These are phyloP conservation scores for Plasmodium reichenowi DNA, from an alignment of 169 alveolate genomes.

Conservation along the genomic window DNA sequence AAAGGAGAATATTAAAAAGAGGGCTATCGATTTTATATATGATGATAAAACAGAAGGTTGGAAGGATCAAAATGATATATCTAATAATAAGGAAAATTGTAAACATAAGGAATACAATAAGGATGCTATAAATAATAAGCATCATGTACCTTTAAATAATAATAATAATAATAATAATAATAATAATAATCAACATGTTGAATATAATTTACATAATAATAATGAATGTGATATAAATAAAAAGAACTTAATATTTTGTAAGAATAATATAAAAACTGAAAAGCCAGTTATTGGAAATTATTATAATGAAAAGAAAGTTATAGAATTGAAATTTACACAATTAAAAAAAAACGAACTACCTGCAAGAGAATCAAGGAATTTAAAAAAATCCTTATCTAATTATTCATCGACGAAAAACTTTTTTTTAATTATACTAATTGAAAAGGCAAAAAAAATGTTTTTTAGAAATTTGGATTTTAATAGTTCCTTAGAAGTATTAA, in stretches of 20 bases:
- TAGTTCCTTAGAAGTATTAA: conserved; percentile 44
- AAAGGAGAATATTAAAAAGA: conserved; percentile 33
- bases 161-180: neutral
- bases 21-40: conserved; percentile 38
- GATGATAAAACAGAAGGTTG: neutral
- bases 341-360: conserved; percentile 56
- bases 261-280: neutral
- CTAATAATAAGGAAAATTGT: no score
- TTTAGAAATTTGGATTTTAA: conserved; percentile 49
- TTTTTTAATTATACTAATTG: conserved; percentile 56
- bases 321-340: conserved; percentile 62
- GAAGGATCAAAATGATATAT: neutral
- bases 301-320: conserved; percentile 12
- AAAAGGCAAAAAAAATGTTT: conserved; percentile 64
- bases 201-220: neutral
- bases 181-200: neutral
- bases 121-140: neutral
- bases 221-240: neutral
- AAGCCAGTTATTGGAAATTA: no score
- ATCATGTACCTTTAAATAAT: neutral
- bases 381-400: conserved; percentile 27
- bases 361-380: conserved; percentile 68
- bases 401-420: conserved; percentile 63
- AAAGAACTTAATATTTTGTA: neutral
- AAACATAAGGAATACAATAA: neutral